A percentile compares a stretch with the other conserved stretches of the same genome.
These are phyloP conservation scores for Botryotinia globosa DNA, from an alignment of 2,329 filamentous ascomycete genomes.

Conservation along the genomic window DNA sequence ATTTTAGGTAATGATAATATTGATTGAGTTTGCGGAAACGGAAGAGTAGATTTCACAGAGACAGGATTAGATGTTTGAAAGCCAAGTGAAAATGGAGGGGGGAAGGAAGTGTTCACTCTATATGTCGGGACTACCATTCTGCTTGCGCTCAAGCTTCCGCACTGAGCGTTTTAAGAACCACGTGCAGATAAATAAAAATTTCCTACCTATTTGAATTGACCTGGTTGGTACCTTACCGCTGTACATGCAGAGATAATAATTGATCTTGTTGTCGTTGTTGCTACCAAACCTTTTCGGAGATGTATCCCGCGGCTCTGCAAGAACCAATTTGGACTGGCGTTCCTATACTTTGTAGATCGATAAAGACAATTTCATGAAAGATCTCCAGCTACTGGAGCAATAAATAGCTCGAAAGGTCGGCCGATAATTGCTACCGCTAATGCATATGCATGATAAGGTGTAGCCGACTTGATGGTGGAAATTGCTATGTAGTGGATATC, in stretches of 20 bases:
- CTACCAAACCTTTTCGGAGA: background rate
- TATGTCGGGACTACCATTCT: slow-evolving; percentile 1
- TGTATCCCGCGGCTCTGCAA: background rate
- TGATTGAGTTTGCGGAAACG: slow-evolving; percentile 7
- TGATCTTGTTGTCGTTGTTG: background rate
- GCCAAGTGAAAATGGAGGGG: background rate
- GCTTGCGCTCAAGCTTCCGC: slow-evolving; percentile 15
- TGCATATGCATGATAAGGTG: background rate
- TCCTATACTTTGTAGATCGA: background rate
- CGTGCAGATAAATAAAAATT: background rate
- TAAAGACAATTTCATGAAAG: background rate
- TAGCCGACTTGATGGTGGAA: background rate
- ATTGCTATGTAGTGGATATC: background rate
- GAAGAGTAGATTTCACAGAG: background rate
- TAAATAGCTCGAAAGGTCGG: background rate
- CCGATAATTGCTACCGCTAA: background rate
- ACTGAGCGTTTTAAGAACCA: slow-evolving; percentile 9
- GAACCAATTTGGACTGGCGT: background rate
- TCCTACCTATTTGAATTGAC: background rate
- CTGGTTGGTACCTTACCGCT: slow-evolving; percentile 1
- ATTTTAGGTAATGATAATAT: background rate
- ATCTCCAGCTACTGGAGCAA: slow-evolving; percentile 2
- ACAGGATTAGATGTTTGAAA: background rate
- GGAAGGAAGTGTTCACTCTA: slow-evolving; percentile 14
- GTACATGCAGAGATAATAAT: slow-evolving; percentile 9